Conservation (phyloP, 306 rosid species). For the Cucumis hystrix region DNA sequence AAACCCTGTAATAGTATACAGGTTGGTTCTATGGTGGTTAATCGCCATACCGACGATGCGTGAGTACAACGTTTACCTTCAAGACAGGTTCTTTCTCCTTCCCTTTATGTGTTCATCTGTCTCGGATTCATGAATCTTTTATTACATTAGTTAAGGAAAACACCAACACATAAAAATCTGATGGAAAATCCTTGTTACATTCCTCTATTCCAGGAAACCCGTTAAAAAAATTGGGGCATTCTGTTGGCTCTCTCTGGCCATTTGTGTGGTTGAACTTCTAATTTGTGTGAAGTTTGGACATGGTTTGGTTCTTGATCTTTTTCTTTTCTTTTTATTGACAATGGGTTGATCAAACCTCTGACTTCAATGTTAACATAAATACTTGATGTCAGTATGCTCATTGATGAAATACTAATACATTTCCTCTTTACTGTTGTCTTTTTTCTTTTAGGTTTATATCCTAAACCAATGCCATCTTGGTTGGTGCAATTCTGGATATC, state of each 20-base stretch:
- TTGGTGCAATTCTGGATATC: slow-evolving; percentile 55
- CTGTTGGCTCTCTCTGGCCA: slow-evolving; percentile 97
- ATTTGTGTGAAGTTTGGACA: slow-evolving; percentile 94
- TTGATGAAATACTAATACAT: neutral
- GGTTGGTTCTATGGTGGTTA: slow-evolving; percentile 12
- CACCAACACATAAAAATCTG: neutral
- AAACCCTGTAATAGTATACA: slow-evolving; percentile 43
- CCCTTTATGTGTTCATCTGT: slow-evolving; percentile 2
- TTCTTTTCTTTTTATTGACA: too few species aligned
- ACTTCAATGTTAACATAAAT: too few species aligned
- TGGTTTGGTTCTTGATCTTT: slow-evolving; percentile 29
- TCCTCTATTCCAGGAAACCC: slow-evolving; percentile 39
- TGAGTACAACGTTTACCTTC: slow-evolving; percentile 92
- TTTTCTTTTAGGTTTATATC: slow-evolving; percentile 54
- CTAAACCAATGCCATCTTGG: slow-evolving; percentile 85
- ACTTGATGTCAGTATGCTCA: neutral
- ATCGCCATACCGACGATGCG: slow-evolving; percentile 40
- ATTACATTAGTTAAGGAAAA: neutral
- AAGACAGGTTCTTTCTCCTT: slow-evolving; percentile 56
- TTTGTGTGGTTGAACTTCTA: slow-evolving; percentile 88
- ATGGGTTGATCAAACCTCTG: too few species aligned
- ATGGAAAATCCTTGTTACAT: neutral
- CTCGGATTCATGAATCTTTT: neutral
- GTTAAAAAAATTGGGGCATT: slow-evolving; percentile 94
- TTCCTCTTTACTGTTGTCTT: neutral